Percentiles rank a stretch among this genome's conserved stretches.
phyloP scores from a whole-genome alignment of 805 yeast genomes.

The Clavispora phyllophila region DNA sequence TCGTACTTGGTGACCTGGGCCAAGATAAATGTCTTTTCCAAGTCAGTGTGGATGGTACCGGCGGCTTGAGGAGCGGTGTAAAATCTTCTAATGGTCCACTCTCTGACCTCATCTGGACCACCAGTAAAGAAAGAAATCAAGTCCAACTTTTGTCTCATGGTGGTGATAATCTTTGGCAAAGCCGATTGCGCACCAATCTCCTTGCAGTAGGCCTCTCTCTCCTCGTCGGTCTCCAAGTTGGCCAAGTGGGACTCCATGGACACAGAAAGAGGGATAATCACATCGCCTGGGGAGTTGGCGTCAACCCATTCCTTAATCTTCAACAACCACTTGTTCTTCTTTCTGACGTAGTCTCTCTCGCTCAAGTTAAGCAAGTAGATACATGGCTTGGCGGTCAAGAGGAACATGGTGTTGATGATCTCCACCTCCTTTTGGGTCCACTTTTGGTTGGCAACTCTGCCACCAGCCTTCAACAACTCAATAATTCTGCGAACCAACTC shows the following conservation, averaged over 20 bases:
- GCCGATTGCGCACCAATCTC: conserved; percentile 67
- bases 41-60: conserved; percentile 81
- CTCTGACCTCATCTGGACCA: conserved; percentile 79
- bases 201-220: conserved; percentile 57
- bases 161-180: conserved; percentile 72
- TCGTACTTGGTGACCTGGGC: conserved; percentile 70
- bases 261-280: conserved; percentile 90
- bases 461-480: conserved; percentile 72
- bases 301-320: conserved; percentile 90
- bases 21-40: conserved; percentile 73
- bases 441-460: conserved; percentile 78
- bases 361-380: conserved; percentile 87
- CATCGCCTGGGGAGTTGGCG: conserved; percentile 74
- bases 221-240: conserved; percentile 57
- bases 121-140: conserved; percentile 84
- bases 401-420: conserved; percentile 75
- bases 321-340: conserved; percentile 80
- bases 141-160: conserved; percentile 63
- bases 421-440: conserved; percentile 94
- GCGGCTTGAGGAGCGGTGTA: conserved; percentile 86
- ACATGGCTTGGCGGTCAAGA: conserved; percentile 93
- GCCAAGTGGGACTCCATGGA: conserved; percentile 72
- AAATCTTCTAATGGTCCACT: conserved; percentile 80
- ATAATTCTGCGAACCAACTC: conserved; percentile 70
- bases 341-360: conserved; percentile 81